Evolutionary conservation across 352 stramenopile species (phyloP), one percentile per base, ranked within the genome.

Genomic region (Globisporangium okanoganense): DNA sequence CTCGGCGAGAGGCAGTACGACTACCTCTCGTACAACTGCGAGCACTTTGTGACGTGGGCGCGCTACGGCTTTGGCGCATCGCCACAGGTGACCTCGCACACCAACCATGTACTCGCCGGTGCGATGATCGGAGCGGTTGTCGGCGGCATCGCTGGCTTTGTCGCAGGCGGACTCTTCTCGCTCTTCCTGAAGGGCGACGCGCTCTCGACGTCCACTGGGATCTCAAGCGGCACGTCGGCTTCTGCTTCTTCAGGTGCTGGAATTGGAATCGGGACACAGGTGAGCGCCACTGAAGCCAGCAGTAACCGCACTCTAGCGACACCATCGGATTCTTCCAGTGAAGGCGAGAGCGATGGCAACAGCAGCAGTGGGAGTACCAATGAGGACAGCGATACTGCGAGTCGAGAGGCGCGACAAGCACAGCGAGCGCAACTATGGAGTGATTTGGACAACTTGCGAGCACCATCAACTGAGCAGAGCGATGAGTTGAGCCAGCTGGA

Each of bases 1-100:
- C 72, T 91, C 12, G 77, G 79, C 43, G 78, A 86, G 63, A 65
- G 59, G 27, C 65, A 72, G 29, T 91, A 91, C 66, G 72, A 76
- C 53, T 82, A 50, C 22, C 35, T 91, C 38, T 59, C 27, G 5
- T 70, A 83, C 70, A 91, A 91, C 57, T 91, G 81, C 71, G 81
- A 91, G 56, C 81, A 91, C 62, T 91, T 91, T 68, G 81, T 88
- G 44, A 88, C 81, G 48, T 91, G 77, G 81, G 81, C 77, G 13
- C 69, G 79, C 36, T 88, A 91, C 58, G 77, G 77, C 18, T 60
- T 75, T 12, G 72, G 73, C 2, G 67, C 73, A 50, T 91, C 81
- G 35, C 81, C 79, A 27, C 81, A 91, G 18, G 77, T 81, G 10
- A 58, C 60, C 3, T 81, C 77, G 22, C 79, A 88, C 38, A 69